Evolutionary conservation across 331 rosid species (phyloP).

Genomic region (Prunus yedoensis): DNA sequence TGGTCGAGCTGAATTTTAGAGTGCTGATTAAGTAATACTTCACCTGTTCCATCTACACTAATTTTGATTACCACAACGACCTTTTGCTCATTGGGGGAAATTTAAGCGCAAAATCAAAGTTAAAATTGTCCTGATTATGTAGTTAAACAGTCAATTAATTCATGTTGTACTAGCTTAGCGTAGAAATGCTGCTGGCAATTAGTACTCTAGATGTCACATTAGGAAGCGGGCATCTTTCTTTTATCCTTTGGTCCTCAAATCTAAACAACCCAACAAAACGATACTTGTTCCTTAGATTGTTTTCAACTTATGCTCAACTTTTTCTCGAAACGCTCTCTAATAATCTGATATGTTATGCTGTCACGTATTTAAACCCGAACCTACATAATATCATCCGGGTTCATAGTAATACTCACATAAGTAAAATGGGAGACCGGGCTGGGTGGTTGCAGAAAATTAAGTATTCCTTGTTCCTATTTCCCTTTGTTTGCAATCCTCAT

Average conservation of each 20-base stretch:
- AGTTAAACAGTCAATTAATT: slow-evolving; percentile 21
- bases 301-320: neutral
- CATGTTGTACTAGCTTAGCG: neutral
- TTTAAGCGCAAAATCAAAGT: neutral
- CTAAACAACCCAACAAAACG: neutral
- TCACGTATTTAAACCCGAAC: too few relatives aligned
- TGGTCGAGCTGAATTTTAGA: slow-evolving; percentile 84
- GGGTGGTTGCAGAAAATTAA: neutral
- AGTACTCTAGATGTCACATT: neutral
- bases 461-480: neutral
- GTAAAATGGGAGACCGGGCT: neutral
- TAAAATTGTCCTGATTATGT: neutral
- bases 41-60: neutral
- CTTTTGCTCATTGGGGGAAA: neutral
- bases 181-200: neutral
- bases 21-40: slow-evolving; percentile 59
- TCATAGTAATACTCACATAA: neutral
- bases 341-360: too few relatives aligned
- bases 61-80: slow-evolving; percentile 5
- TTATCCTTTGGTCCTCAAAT: neutral
- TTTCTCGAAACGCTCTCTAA: too few relatives aligned
- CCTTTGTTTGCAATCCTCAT: slow-evolving; percentile 19
- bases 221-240: neutral
- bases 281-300: neutral
- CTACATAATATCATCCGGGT: neutral